A percentile compares a stretch with the other conserved stretches of the same genome.
These are phyloP conservation scores for Eucalyptus globulus DNA, from an alignment of 345 rosid species.

Conservation along the genomic window DNA sequence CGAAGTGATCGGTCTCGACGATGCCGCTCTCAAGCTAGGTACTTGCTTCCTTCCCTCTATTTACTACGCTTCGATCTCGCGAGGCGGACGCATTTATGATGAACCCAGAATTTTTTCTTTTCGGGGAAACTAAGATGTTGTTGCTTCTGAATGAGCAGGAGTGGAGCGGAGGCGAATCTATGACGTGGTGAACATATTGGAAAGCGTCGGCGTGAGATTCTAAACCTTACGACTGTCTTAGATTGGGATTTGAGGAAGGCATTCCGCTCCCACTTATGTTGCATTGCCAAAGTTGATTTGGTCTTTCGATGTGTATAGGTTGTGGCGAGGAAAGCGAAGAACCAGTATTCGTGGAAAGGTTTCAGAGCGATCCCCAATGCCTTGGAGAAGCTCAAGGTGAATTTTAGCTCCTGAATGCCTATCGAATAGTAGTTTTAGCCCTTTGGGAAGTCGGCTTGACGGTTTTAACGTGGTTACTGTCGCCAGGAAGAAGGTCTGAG, in stretches of 20 bases:
- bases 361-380: slow-evolving; percentile 54
- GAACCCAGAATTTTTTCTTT: neutral
- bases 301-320: slow-evolving; percentile 20
- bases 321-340: slow-evolving; percentile 66
- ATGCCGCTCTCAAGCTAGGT: slow-evolving; percentile 61
- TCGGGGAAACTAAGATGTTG: neutral
- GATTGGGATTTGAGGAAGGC: no score
- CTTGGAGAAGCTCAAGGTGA: slow-evolving; percentile 43
- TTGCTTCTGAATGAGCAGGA: neutral
- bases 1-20: slow-evolving; percentile 64
- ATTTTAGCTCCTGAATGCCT: neutral
- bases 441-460: neutral
- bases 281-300: neutral
- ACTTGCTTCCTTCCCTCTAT: neutral
- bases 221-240: neutral
- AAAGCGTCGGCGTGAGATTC: slow-evolving; percentile 56
- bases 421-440: neutral
- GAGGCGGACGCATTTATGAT: neutral
- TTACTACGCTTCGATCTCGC: neutral
- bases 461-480: neutral
- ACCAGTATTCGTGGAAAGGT: slow-evolving; percentile 72
- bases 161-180: slow-evolving; percentile 75
- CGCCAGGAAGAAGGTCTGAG: slow-evolving; percentile 43
- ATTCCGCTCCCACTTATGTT: neutral
- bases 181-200: slow-evolving; percentile 76